Percentiles rank a stretch among this genome's conserved stretches.
Evolutionary conservation across 1,284 basidiomycete genomes (phyloP).

Genomic region (Neotropicomus parvogracilis): DNA sequence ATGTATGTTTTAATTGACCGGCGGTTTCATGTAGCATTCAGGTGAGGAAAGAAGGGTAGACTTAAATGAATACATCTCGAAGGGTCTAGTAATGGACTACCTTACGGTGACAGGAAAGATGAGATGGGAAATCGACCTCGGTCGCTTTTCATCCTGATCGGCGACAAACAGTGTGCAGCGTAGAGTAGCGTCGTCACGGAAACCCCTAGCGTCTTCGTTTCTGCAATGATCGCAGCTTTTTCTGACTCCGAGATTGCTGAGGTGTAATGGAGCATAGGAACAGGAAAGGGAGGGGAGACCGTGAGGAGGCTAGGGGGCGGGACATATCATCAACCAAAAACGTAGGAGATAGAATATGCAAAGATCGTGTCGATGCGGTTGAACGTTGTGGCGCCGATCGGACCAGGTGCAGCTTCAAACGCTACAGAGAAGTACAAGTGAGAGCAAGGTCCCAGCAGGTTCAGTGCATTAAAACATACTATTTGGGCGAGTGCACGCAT

Average conservation of each 20-base stretch:
- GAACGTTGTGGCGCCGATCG: too few species aligned
- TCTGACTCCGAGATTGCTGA: constrained; percentile 8
- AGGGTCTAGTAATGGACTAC: background rate
- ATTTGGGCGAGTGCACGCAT: too few species aligned
- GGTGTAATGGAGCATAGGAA: constrained; percentile 8
- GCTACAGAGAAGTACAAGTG: too few species aligned
- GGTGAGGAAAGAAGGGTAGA: constrained; percentile 8
- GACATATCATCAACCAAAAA: background rate
- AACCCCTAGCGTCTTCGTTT: constrained; percentile 16
- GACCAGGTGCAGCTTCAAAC: too few species aligned
- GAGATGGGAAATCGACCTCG: constrained; percentile 22
- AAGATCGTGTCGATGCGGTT: too few species aligned
- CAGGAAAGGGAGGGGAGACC: constrained; percentile 13
- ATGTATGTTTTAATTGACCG: constrained; percentile 20
- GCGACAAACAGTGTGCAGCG: constrained; percentile 22
- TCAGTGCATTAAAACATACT: too few species aligned
- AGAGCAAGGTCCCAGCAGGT: too few species aligned
- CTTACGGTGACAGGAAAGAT: constrained; percentile 16
- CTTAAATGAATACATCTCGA: background rate
- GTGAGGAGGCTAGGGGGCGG: constrained; percentile 11
- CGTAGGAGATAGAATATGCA: too few species aligned
- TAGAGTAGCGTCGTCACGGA: constrained; percentile 18
- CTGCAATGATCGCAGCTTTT: constrained; percentile 12
- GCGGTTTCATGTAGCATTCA: constrained; percentile 22
- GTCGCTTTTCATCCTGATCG: constrained; percentile 20